Evolutionary conservation across 441 rosid species (phyloP), one percentile per base, ranked within the genome.

Genomic region (Breynia disticha): DNA sequence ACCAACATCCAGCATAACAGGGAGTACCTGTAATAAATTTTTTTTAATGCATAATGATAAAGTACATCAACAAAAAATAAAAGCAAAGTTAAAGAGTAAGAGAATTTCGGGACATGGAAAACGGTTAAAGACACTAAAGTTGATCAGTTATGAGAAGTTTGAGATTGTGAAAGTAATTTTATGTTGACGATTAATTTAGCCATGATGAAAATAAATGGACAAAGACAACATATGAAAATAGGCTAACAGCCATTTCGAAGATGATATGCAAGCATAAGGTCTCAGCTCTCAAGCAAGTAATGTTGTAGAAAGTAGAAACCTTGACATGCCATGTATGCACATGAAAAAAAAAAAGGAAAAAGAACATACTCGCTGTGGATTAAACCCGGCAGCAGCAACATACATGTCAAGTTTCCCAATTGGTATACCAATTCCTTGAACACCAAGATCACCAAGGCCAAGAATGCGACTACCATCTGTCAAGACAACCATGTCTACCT

Each of bases 371-470:
- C 75, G 77, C 65, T 88, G 97, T 20, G 98, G 98, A 59, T 88
- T 86, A 77, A 93, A 76, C 56, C 98, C 98, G 55, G 98, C 98
- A 45, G 96, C 97, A 57, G 97, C 82, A 48, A 93, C 97, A 64
- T 93, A 88, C 76, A 93, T 86, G 71, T 93, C 98, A 20, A 93
- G 90, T 71, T 93, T 93, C 51, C 98, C 97, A 21, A 93, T 86
- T 16, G 98, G 95, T 67, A 88, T 93, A 32, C 96, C 97, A 53
- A 93, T 93, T 42, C 97, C 98, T 71, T 93, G 98, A 56, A 88
- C 97, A 55, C 98, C 98, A 59, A 93, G 97, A 64, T 93, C 98
- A 46, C 98, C 98, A 56, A 93, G 80, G 72, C 98, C 98, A 63
- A 93, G 95, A 67, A 93, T 84, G 54, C 97, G 91, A 46, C 98